Evolutionary conservation across 1,284 basidiomycete genomes (phyloP), one percentile per base, ranked within the genome.

Genomic region (Caloboletus inedulis): DNA sequence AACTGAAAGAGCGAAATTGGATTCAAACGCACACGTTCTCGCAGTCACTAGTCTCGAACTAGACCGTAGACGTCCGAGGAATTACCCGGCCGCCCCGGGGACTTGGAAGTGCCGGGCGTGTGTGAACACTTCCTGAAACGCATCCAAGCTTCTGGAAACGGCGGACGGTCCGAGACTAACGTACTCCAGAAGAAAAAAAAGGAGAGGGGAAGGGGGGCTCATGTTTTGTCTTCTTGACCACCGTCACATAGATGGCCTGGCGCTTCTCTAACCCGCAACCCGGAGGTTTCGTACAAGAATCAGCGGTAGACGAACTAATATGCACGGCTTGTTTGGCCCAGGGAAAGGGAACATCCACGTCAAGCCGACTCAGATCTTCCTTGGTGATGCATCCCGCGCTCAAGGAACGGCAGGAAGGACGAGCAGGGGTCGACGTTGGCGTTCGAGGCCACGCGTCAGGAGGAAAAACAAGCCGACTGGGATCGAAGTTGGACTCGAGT

Each of bases 241-340:
- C 70, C 4, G 72, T 73, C 73, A 75, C 72, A 57, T 70, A 72
- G 41, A 75, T 65, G 27, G 57, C 68, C 31, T 68, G 67, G 4
- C 46, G 54, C 16, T 30, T 57, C 51, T 51, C 56, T 21, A 23
- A 36, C 30, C 18, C 13, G 19, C 13, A 43, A 23, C n/a, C 16
- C 7, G 13, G 16, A 33, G 30, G 7, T 10, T 9, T 36, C 23
- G 19, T 18, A 31, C 31, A 47, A 44, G 41, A 3, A 7, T 43
- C 51, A 1, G 19, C 19, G 3, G 39, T 27, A 33, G 39, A 18
- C 2, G 42, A 25, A 33, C 47, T 35, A 18, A 41, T 30, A 1
- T 59, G 50, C 4, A 36, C 5, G 9, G 49, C 49, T 3, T 34
- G 29, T n/a, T 51, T 52, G 18, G 25, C 23, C 21, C 39, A 30